Conservation (phyloP, 208 protist species). For the Trypanosoma mega region DNA sequence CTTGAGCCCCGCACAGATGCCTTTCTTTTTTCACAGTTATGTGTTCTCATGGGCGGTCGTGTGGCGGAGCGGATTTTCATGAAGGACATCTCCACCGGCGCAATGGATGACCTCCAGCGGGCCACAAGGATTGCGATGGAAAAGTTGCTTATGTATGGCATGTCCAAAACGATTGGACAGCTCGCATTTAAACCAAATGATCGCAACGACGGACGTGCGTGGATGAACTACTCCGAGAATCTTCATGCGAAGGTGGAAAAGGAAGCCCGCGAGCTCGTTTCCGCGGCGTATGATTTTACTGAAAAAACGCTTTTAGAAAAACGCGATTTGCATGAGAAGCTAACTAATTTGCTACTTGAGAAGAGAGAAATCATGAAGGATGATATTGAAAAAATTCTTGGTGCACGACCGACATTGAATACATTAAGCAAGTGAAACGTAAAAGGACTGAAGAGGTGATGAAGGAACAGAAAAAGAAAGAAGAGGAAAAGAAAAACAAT, state of each 20-base stretch:
- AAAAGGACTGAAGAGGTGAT: constrained; percentile 5
- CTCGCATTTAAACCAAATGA: constrained; percentile 90
- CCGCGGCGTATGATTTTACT: constrained; percentile 65
- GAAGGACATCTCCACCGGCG: constrained; percentile 87
- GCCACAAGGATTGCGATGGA: constrained; percentile 87
- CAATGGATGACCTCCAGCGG: constrained; percentile 91
- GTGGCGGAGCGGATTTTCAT: constrained; percentile 86
- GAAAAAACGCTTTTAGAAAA: constrained; percentile 68
- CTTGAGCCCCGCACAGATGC: constrained; percentile 85
- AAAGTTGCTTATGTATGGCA: constrained; percentile 87
- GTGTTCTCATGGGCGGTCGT: constrained; percentile 90
- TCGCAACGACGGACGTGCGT: constrained; percentile 85
- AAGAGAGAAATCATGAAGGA: constrained; percentile 85
- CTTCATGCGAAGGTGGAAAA: constrained; percentile 85
- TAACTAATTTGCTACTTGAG: constrained; percentile 73
- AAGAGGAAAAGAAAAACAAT: neutral
- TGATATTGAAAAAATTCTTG: constrained; percentile 81
- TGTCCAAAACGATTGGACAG: constrained; percentile 83
- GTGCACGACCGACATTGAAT: constrained; percentile 38
- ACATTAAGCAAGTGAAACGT: neutral
- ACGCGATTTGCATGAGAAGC: constrained; percentile 65
- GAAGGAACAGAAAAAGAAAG: constrained; percentile 12
- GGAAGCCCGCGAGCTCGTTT: constrained; percentile 74
- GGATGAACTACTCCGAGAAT: constrained; percentile 89
- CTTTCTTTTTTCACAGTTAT: constrained; percentile 88